Conservation (phyloP, 2,329 filamentous ascomycete genomes). For the Botryotinia convoluta region DNA sequence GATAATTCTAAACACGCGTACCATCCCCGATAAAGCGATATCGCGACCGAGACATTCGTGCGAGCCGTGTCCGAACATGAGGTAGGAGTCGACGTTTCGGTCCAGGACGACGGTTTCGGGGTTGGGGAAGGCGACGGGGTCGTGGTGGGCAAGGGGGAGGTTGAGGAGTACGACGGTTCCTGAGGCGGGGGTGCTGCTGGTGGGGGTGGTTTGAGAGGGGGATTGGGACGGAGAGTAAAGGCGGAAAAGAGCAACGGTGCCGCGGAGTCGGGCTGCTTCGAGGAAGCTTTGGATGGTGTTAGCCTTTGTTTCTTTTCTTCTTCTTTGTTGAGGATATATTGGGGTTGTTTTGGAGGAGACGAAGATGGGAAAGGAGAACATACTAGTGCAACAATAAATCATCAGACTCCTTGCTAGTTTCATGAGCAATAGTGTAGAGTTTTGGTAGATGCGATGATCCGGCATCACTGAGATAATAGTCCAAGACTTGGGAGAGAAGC, state of each 20-base stretch:
- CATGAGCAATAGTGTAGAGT: slow-evolving; percentile 57
- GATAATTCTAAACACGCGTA: slow-evolving; percentile 41
- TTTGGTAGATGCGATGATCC: slow-evolving; percentile 56
- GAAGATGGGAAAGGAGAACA: not conserved
- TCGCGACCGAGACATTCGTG: slow-evolving; percentile 65
- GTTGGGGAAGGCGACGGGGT: slow-evolving; percentile 57
- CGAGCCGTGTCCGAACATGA: slow-evolving; percentile 60
- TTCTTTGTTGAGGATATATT: not conserved
- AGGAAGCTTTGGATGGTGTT: slow-evolving; percentile 47
- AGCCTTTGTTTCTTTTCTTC: not conserved
- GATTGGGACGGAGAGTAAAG: not conserved
- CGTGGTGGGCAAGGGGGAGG: slow-evolving; percentile 55
- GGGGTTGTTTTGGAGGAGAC: too few relatives aligned
- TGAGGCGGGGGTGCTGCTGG: slow-evolving; percentile 49
- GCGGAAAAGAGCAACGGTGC: slow-evolving; percentile 60
- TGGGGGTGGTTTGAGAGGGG: slow-evolving; percentile 37
- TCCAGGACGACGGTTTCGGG: slow-evolving; percentile 59
- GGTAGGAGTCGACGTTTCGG: slow-evolving; percentile 61
- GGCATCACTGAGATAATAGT: slow-evolving; percentile 64
- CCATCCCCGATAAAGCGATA: slow-evolving; percentile 58
- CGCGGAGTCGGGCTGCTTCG: slow-evolving; percentile 68
- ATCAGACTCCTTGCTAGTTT: slow-evolving; percentile 56
- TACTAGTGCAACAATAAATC: slow-evolving; percentile 59
- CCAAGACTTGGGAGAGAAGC: slow-evolving; percentile 69
- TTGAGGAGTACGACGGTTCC: slow-evolving; percentile 63